Conservation (phyloP, 1,139 yeast genomes). For the Kazachstania sp. region DNA sequence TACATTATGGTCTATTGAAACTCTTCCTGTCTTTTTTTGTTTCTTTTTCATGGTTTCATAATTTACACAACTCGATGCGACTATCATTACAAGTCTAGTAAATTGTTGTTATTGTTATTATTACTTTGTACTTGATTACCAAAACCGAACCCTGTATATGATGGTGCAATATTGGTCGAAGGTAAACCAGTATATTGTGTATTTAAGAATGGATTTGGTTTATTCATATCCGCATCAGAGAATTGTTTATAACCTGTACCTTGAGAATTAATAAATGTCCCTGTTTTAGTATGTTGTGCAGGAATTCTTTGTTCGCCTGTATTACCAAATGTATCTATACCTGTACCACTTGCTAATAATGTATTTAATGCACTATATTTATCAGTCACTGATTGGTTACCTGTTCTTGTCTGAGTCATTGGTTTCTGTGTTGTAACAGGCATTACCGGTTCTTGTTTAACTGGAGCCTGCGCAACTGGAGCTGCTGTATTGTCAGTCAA, state of each 20-base stretch:
- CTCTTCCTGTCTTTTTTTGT: neutral
- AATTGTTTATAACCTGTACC: conserved; percentile 73
- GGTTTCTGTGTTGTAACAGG: conserved; percentile 29
- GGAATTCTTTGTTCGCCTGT: conserved; percentile 85
- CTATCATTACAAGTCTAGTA: conserved; percentile 9
- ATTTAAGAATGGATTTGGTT: conserved; percentile 62
- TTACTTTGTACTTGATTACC: conserved; percentile 46
- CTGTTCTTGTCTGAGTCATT: conserved; percentile 37
- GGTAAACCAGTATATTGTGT: conserved; percentile 72
- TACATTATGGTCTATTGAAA: too few relatives aligned
- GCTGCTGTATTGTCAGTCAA: conserved; percentile 8
- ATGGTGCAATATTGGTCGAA: conserved; percentile 47
- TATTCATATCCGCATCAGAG: conserved; percentile 31
- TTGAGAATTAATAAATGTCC: conserved; percentile 72
- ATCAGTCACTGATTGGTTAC: conserved; percentile 41
- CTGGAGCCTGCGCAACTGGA: conserved; percentile 6
- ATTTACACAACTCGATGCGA: neutral
- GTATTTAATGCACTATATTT: conserved; percentile 67
- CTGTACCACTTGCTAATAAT: conserved; percentile 78
- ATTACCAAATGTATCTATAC: conserved; percentile 92
- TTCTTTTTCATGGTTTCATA: neutral
- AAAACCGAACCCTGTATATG: conserved; percentile 88
- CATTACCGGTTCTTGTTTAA: conserved; percentile 10
- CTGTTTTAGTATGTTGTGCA: conserved; percentile 82
- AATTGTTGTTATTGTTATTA: conserved; percentile 24